Evolutionary conservation across 2,329 filamentous ascomycete genomes (phyloP), one percentile per base, ranked within the genome.

Genomic region (Penicillium sp.): DNA sequence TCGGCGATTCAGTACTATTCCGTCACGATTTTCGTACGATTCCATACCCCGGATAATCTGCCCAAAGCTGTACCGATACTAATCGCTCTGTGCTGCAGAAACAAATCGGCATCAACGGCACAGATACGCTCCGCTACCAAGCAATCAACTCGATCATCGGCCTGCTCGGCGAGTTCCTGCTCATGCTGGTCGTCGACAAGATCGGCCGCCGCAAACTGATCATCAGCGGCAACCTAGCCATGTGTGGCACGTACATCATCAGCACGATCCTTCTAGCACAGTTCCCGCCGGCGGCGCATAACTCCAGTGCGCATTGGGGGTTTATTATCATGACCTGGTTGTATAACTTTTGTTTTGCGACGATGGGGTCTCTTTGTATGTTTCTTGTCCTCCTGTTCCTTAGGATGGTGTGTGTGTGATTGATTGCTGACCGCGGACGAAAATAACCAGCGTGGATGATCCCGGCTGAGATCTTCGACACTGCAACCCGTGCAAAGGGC

Each of bases 391-490:
- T 2, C 21, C 21, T 26, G 3, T 26, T 26, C 3, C 26, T 26
- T 26, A 26, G 3, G 26, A 26, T 26, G 26, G 21, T 21, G 21
- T 2, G 21, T 21, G 21, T 21, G 21, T 21, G 21, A 26, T 26
- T 26, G 26, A 26, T 26, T 6, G 26, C 26, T 26, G 7, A 26
- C 26, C 26, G 3, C 3, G 26, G 26, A 26, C 26, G 3, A 26
- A 26, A 26, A 26, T 26, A 26, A 13, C 41, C 41, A 35, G 31
- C 51, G 6, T 54, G 51, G 51, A 54, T 54, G 8, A 54, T 54
- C 51, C 38, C 30, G n/a, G 51, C 51, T 19, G 51, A 54, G 51
- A 54, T 54, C 51, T 54, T 54, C 51, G 51, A 54, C 51, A 54
- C 51, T 8, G 19, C 31, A 6, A 54, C 51, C 26, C 51, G 51